These are phyloP conservation scores for Iris pallida DNA, from an alignment of 116 monocot genomes.

Conservation along the genomic window DNA sequence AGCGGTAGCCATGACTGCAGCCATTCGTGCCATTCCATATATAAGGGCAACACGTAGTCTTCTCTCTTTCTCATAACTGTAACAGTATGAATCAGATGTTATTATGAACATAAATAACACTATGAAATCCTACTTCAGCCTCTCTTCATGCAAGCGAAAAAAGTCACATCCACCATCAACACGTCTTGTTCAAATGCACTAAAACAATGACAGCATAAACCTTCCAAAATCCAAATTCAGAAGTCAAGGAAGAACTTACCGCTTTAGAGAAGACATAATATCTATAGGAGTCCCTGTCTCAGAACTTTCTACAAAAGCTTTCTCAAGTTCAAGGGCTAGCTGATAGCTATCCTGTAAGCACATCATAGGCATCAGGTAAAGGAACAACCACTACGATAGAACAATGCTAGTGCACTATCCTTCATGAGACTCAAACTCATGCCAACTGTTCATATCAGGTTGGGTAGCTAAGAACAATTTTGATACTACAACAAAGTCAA, in stretches of 20 bases:
- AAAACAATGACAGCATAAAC: too few relatives aligned
- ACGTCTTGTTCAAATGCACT: background rate
- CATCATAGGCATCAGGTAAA: background rate
- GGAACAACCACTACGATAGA: too few relatives aligned
- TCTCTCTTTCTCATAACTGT: conserved; percentile 91
- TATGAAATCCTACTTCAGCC: too few relatives aligned
- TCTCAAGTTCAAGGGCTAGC: conserved; percentile 91
- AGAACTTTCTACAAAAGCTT: conserved; percentile 52
- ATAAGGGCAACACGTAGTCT: conserved; percentile 84
- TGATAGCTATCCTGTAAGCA: conserved; percentile 85
- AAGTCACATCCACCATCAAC: too few relatives aligned
- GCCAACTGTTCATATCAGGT: too few relatives aligned
- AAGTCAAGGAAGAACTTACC: conserved; percentile 31
- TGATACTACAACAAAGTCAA: too few relatives aligned
- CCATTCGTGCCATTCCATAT: conserved; percentile 96
- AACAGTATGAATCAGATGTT: conserved; percentile 1
- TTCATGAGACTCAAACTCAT: too few relatives aligned
- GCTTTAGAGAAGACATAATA: conserved; percentile 61
- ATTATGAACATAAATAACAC: background rate
- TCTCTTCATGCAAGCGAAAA: too few relatives aligned
- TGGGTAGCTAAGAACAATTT: too few relatives aligned
- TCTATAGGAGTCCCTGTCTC: conserved; percentile 57
- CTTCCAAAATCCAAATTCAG: too few relatives aligned
- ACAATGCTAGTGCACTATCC: too few relatives aligned
- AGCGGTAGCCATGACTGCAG: conserved; percentile 95